Evolutionary conservation across 345 rosid species (phyloP).

Genomic region (Camelina laxa): DNA sequence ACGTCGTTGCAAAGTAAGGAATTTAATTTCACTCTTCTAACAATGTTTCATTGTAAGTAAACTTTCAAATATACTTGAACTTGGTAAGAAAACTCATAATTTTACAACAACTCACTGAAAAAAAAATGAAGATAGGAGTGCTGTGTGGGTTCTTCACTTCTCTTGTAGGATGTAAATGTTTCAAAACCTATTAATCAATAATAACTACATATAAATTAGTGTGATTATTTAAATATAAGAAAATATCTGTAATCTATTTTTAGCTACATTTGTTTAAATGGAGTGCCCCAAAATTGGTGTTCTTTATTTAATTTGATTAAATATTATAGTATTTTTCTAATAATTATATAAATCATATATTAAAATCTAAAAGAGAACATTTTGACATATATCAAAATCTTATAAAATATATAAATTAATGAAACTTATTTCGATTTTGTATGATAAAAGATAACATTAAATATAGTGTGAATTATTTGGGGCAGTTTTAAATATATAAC

Average conservation of each 20-base stretch:
- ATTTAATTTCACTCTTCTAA: conserved; percentile 20
- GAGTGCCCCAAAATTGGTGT: neutral
- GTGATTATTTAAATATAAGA: neutral
- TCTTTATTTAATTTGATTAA: neutral
- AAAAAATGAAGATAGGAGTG: neutral
- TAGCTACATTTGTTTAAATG: neutral
- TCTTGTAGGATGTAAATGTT: neutral
- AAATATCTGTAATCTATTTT: too few relatives aligned
- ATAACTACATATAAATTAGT: neutral
- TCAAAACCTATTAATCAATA: neutral
- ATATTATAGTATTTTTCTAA: neutral
- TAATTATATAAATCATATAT: neutral
- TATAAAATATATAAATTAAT: neutral
- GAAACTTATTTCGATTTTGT: neutral
- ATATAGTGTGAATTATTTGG: neutral
- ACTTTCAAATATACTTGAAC: conserved; percentile 5
- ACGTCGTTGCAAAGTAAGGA: conserved; percentile 34
- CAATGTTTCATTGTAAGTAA: neutral
- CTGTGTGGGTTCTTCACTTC: neutral
- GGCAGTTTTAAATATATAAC: neutral
- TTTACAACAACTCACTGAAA: neutral
- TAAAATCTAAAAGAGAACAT: neutral
- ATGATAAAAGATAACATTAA: neutral
- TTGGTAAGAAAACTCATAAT: neutral
- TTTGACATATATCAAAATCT: neutral